phyloP scores from a whole-genome alignment of 768 basidiomycete genomes.

The Clathrus columnatus region DNA sequence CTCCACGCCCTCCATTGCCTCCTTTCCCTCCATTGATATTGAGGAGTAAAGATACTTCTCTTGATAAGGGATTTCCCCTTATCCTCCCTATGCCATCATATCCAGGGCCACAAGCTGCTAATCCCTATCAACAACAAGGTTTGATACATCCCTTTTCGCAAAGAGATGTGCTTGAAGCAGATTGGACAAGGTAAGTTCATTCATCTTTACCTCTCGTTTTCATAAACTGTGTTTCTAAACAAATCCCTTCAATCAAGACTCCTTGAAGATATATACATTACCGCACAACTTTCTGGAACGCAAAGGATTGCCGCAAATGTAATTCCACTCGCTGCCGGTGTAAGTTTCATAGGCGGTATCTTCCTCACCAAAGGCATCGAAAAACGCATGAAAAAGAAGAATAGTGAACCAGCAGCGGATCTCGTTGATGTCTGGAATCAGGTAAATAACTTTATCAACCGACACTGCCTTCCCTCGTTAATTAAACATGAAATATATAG shows the following conservation, averaged over 20 bases:
- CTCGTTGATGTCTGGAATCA: slow-evolving; percentile 44
- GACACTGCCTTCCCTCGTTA: not conserved
- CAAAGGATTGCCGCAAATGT: slow-evolving; percentile 26
- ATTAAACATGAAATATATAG: slow-evolving; percentile 24
- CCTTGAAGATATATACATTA: slow-evolving; percentile 28
- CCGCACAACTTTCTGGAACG: slow-evolving; percentile 25
- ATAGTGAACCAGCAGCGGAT: slow-evolving; percentile 30
- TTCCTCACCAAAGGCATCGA: slow-evolving; percentile 12
- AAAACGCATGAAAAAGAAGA: slow-evolving; percentile 27
- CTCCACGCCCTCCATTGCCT: not conserved
- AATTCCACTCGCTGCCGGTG: not conserved
- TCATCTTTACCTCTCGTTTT: not conserved
- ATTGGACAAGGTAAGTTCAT: slow-evolving; percentile 37
- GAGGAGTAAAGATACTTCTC: slow-evolving; percentile 22
- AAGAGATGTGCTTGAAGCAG: slow-evolving; percentile 40
- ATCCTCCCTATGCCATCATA: slow-evolving; percentile 25
- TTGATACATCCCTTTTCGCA: slow-evolving; percentile 41
- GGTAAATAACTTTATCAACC: slow-evolving; percentile 23
- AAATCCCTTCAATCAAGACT: slow-evolving; percentile 27
- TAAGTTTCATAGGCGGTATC: slow-evolving; percentile 14
- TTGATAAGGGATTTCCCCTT: slow-evolving; percentile 37
- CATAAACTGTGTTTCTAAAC: not conserved
- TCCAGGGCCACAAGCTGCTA: not conserved
- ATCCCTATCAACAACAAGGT: not conserved
- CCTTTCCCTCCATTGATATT: slow-evolving; percentile 27